phyloP scores from a whole-genome alignment of 1,284 basidiomycete genomes.

The Cutaneotrichosporon sp. region DNA sequence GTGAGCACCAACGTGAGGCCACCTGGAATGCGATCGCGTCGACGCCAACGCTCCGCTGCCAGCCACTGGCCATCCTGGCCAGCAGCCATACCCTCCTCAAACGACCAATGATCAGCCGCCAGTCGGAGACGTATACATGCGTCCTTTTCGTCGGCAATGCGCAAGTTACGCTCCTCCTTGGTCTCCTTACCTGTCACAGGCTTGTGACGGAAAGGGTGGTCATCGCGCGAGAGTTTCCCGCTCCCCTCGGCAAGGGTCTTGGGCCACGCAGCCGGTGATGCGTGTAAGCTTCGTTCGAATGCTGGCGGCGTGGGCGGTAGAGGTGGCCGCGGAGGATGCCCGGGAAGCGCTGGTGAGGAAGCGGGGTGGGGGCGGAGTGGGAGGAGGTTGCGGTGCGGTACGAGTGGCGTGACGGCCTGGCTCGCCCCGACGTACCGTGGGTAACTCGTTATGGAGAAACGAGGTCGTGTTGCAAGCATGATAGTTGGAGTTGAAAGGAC shows the following conservation, averaged over 20 bases:
- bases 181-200: constrained; percentile 18
- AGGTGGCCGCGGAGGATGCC: constrained; percentile 12
- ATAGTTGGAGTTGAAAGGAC: neutral
- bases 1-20: constrained; percentile 68
- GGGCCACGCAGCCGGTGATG: constrained; percentile 70
- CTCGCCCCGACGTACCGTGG: constrained; percentile 17
- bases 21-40: constrained; percentile 26
- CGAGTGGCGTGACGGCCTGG: constrained; percentile 19
- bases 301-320: constrained; percentile 40
- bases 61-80: constrained; percentile 51
- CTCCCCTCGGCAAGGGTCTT: constrained; percentile 51
- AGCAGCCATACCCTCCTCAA: constrained; percentile 22
- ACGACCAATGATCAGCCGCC: constrained; percentile 18
- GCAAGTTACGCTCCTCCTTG: constrained; percentile 41
- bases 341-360: constrained; percentile 3
- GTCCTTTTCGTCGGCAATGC: constrained; percentile 20
- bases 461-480: constrained; percentile 1
- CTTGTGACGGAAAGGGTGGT: constrained; percentile 23
- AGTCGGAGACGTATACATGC: constrained; percentile 6
- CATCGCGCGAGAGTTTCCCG: constrained; percentile 25
- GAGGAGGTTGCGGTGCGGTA: constrained; percentile 13
- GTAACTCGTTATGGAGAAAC: constrained; percentile 10
- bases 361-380: constrained; percentile 12
- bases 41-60: constrained; percentile 30
- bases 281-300: constrained; percentile 63